A percentile compares a stretch with the other conserved stretches of the same genome.
Evolutionary conservation across 106 monocot genomes (phyloP).

Genomic region (Platanthera guangdongensis): DNA sequence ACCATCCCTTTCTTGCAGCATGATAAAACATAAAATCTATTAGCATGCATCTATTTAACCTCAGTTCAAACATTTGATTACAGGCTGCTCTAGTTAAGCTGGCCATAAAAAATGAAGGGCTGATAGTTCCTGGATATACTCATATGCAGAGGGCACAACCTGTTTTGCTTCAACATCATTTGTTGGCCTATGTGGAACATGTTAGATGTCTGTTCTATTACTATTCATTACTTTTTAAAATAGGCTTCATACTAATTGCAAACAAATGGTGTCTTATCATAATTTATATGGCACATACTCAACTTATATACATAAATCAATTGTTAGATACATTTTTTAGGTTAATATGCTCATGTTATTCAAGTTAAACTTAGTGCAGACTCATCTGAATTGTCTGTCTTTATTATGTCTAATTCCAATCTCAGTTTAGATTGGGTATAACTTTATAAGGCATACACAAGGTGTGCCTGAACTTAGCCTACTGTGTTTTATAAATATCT

Average conservation of each 20-base stretch:
- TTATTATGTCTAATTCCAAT: not conserved
- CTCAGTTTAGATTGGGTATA: not conserved
- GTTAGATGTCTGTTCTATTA: conserved; percentile 17
- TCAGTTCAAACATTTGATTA: conserved; percentile 17
- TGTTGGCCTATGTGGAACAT: conserved; percentile 92
- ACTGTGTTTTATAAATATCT: not conserved
- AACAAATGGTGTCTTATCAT: too few relatives aligned
- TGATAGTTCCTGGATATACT: conserved; percentile 96
- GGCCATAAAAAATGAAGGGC: conserved; percentile 60
- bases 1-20: not conserved
- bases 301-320: not conserved
- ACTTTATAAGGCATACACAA: not conserved
- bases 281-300: not conserved
- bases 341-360: not conserved
- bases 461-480: not conserved
- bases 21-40: not conserved
- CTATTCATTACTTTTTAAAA: not conserved
- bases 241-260: not conserved
- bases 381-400: not conserved
- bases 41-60: not conserved
- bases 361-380: not conserved
- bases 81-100: conserved; percentile 65
- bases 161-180: conserved; percentile 80
- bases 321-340: too few relatives aligned
- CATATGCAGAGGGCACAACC: conserved; percentile 96